A percentile compares a stretch with the other conserved stretches of the same genome.
These are phyloP conservation scores for Aspergillus mulundensis DNA, from an alignment of 495 filamentous ascomycete species.

Conservation along the genomic window DNA sequence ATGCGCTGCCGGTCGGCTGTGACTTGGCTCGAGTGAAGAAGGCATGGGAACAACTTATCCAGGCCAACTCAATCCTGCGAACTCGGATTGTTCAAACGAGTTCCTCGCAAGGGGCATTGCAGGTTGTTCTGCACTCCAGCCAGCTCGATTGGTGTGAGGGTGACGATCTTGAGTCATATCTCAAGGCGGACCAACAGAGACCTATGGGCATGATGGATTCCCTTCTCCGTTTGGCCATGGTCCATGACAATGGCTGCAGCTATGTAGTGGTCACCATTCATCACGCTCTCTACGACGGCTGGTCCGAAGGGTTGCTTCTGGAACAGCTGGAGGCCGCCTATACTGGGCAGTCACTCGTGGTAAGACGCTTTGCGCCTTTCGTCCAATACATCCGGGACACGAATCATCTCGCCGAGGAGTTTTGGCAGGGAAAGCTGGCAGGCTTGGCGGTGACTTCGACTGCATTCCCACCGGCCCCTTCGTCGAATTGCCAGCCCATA, in stretches of 20 bases:
- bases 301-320: background rate
- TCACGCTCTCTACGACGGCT: background rate
- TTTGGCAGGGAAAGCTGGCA: too few relatives aligned
- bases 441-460: too few relatives aligned
- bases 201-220: background rate
- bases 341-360: background rate
- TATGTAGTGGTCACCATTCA: background rate
- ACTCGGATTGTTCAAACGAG: slow-evolving; percentile 18
- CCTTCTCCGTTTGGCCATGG: background rate
- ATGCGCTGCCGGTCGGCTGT: background rate
- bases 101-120: background rate
- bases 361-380: background rate
- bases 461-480: too few relatives aligned
- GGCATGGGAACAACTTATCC: background rate
- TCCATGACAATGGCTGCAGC: background rate
- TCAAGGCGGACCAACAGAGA: background rate
- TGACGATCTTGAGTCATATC: background rate
- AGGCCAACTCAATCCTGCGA: background rate
- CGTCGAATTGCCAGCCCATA: too few relatives aligned
- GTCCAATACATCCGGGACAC: background rate
- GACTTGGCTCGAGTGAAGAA: background rate
- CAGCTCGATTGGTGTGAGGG: background rate
- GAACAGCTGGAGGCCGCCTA: background rate
- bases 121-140: background rate
- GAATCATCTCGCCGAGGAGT: background rate